phyloP scores from a whole-genome alignment of 441 rosid genomes.

The Isatis lusitanica region DNA sequence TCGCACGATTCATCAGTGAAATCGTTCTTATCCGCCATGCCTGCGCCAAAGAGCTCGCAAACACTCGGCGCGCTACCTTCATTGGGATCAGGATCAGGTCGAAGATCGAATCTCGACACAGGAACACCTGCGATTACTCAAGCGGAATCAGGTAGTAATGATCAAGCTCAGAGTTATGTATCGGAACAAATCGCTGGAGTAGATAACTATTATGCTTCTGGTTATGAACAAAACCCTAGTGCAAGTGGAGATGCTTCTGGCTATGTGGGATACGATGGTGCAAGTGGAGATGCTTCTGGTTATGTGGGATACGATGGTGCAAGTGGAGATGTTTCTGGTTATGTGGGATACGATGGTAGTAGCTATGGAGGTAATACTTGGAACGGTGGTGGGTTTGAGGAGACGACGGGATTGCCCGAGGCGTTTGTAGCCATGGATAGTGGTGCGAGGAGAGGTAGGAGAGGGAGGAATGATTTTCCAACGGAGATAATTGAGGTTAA shows the following conservation, averaged over 20 bases:
- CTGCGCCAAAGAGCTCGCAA: constrained; percentile 69
- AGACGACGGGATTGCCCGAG: constrained; percentile 37
- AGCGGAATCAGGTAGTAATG: constrained; percentile 22
- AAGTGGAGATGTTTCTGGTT: constrained; percentile 31
- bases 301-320: constrained; percentile 36
- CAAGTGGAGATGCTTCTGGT: constrained; percentile 29
- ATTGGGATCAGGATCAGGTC: constrained; percentile 54
- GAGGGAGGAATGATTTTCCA: constrained; percentile 73
- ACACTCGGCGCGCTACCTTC: constrained; percentile 61
- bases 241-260: constrained; percentile 29
- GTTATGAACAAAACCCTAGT: constrained; percentile 33
- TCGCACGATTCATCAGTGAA: constrained; percentile 48
- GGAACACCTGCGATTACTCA: constrained; percentile 40
- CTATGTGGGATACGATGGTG: constrained; percentile 39
- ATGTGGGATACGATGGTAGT: constrained; percentile 38
- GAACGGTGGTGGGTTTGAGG: constrained; percentile 36
- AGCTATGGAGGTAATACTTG: constrained; percentile 42
- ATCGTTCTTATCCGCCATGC: constrained; percentile 74
- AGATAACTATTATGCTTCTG: constrained; percentile 34
- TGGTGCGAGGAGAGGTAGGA: constrained; percentile 56
- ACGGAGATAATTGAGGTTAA: constrained; percentile 81
- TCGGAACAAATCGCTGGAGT: constrained; percentile 32
- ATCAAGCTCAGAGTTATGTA: constrained; percentile 34
- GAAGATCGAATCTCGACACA: constrained; percentile 64
- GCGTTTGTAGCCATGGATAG: constrained; percentile 37